Conservation (phyloP, 2,329 filamentous ascomycete species). For the Ampelomyces quisqualis region DNA sequence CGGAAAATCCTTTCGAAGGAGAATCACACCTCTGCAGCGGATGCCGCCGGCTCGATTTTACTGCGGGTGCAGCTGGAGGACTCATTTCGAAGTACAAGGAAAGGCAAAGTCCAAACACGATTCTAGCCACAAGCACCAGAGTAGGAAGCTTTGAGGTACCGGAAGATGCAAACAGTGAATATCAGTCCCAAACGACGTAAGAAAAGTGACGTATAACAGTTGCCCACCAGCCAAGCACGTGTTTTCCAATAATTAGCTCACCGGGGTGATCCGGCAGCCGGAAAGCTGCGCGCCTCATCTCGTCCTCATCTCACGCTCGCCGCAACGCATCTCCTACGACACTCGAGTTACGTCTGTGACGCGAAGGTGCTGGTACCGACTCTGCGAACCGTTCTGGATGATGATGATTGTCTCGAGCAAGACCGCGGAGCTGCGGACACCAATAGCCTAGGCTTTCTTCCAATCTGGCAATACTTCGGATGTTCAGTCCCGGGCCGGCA, state of each 20-base stretch:
- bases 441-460: constrained; percentile 5
- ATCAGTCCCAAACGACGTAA: constrained; percentile 12
- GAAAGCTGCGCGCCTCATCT: neutral
- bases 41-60: constrained; percentile 52
- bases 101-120: neutral
- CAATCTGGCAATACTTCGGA: constrained; percentile 10
- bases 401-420: constrained; percentile 3
- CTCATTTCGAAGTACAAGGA: constrained; percentile 12
- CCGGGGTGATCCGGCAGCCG: constrained; percentile 1
- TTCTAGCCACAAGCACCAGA: neutral
- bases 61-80: constrained; percentile 16
- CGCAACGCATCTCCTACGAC: neutral
- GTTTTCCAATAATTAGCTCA: constrained; percentile 10
- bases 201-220: too few species aligned
- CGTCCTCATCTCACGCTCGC: neutral
- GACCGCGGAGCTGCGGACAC: constrained; percentile 3
- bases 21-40: constrained; percentile 66
- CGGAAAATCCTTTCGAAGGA: constrained; percentile 64
- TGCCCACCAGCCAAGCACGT: constrained; percentile 13
- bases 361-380: too few species aligned
- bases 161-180: neutral
- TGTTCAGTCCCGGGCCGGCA: neutral
- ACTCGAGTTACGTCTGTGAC: too few species aligned
- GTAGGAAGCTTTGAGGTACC: neutral
- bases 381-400: too few species aligned